Evolutionary conservation across 2,329 filamentous ascomycete genomes (phyloP), one percentile per base, ranked within the genome.

Genomic region (Colletotrichum eleusines): DNA sequence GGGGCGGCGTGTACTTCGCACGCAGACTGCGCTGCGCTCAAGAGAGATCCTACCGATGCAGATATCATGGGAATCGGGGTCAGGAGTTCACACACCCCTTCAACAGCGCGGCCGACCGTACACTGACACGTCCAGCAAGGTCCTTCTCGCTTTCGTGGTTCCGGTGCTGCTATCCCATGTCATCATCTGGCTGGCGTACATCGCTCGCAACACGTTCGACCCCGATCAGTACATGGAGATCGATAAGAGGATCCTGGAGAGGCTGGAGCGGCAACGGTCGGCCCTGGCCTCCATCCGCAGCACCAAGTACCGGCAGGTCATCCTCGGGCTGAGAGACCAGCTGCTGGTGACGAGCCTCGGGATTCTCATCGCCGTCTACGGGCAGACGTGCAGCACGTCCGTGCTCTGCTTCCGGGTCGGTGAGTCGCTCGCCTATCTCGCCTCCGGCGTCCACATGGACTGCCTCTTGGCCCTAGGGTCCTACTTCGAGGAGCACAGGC

Each of bases 241-340:
- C 1, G 46, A 50, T 3, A 26, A 16, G 0, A 50, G 12, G 3
- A 26, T 50, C 4, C 23, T 50, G 1, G 23, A 8, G 14, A 28
- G 23, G 23, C 11, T 50, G 23, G 12, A 46, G 4, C 44, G 44
- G 20, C 20, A 46, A 12, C 44, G n/a, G 3, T 23, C 44, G 7
- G n/a, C 12, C 7, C n/a, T 46, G 20, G 44, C 20, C 3, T 46
- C 9, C 23, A 28, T 26, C 5, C 46, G 46, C 12, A 18, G 14
- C 5, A 50, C 5, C 2, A 18, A 28, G 2, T 50, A 50, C 5
- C 46, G 23, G 1, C 46, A 50, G 12, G 1, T 50, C 12, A 20
- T 50, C 23, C 46, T 50, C 46, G 46, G 46, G 46, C n/a, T 50
- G 46, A 50, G 46, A 11, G 46, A 50, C 46, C 46, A 50, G 12